These are phyloP conservation scores for Aegilops tauschii DNA, from an alignment of 176 grass and related monocot genomes.

Conservation along the genomic window DNA sequence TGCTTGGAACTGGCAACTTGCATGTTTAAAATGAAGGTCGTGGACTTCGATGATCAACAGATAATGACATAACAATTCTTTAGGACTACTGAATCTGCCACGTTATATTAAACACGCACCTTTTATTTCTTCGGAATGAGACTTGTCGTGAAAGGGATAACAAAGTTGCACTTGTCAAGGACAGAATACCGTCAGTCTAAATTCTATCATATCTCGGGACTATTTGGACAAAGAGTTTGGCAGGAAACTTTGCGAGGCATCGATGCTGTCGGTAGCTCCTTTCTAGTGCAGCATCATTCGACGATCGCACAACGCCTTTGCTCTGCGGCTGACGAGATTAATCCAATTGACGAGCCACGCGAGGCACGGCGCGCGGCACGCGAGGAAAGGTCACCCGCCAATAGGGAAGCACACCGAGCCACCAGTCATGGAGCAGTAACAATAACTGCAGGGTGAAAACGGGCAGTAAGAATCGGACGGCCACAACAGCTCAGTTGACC, in stretches of 20 bases:
- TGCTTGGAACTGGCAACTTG: conserved; percentile 9
- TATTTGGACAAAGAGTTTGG: not conserved
- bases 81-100: not conserved
- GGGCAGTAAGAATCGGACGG: too few relatives aligned
- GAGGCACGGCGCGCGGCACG: too few relatives aligned
- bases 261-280: conserved; percentile 17
- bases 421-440: too few relatives aligned
- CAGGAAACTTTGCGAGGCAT: not conserved
- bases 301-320: not conserved
- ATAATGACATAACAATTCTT: not conserved
- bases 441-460: too few relatives aligned
- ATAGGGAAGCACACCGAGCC: too few relatives aligned
- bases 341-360: not conserved
- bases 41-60: not conserved
- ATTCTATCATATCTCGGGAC: not conserved
- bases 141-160: not conserved
- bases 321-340: not conserved
- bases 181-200: not conserved
- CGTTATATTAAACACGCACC: not conserved
- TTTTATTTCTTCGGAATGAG: not conserved
- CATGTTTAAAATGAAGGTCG: conserved; percentile 19
- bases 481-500: too few relatives aligned
- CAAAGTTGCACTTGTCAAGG: not conserved
- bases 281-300: not conserved
- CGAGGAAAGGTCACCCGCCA: too few relatives aligned